Percentiles rank a stretch among this genome's conserved stretches.
phyloP scores from a whole-genome alignment of 2,329 filamentous ascomycete species.

The Pseudogymnoascus sp. region DNA sequence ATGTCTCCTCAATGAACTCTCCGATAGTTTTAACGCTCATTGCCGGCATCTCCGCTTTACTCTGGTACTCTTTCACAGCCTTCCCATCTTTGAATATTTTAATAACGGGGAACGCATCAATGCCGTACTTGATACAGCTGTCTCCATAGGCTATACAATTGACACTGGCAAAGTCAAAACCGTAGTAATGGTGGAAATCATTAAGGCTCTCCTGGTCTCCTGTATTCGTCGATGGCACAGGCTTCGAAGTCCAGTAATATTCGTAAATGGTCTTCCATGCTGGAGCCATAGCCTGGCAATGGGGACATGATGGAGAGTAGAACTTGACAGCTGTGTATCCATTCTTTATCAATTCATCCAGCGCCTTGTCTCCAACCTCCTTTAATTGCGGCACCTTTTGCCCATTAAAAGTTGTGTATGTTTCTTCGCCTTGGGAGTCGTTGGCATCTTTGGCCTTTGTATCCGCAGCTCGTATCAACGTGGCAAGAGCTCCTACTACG shows the following conservation, averaged over 20 bases:
- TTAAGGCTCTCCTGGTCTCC: constrained; percentile 38
- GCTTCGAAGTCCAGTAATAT: constrained; percentile 82
- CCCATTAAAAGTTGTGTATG: constrained; percentile 37
- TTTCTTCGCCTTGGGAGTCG: constrained; percentile 2
- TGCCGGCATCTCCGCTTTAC: constrained; percentile 56
- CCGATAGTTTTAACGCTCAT: constrained; percentile 38
- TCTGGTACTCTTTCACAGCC: constrained; percentile 52
- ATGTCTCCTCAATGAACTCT: constrained; percentile 61
- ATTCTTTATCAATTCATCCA: constrained; percentile 38
- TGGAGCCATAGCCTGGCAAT: constrained; percentile 55
- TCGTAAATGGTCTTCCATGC: constrained; percentile 90
- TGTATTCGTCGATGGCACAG: constrained; percentile 34
- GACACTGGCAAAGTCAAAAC: constrained; percentile 77
- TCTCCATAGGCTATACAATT: constrained; percentile 82
- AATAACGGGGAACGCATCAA: constrained; percentile 68
- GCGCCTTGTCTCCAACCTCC: constrained; percentile 34
- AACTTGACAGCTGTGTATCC: constrained; percentile 47
- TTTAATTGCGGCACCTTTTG: constrained; percentile 39
- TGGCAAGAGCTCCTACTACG: not conserved
- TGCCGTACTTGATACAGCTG: constrained; percentile 58
- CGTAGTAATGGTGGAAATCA: constrained; percentile 57
- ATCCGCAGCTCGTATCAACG: constrained; percentile 6
- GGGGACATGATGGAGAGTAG: constrained; percentile 39
- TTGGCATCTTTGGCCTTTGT: constrained; percentile 11
- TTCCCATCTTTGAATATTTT: constrained; percentile 73